Base-by-base conservation (phyloP, 1,284 basidiomycete species). In the Ustilago cynodontis region DNA sequence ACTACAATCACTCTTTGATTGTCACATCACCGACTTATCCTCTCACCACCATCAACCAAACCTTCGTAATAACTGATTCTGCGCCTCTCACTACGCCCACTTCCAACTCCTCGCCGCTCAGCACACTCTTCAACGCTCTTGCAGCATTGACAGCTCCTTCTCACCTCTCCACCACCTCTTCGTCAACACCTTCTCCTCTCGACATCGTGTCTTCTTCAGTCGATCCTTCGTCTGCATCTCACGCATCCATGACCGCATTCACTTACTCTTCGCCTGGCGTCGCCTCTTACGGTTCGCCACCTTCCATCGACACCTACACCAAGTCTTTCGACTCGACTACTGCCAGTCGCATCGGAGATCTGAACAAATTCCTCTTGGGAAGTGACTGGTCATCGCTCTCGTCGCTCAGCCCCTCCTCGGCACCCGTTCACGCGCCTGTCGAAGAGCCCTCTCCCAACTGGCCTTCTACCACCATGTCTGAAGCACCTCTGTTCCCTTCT, bases 341-440 rank as follows among this genome's bases (percentile, higher is more conserved):
- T 16, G 33, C 53, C 22, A 56, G 66, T 33, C 72, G 59, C 45
- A 63, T 75, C 53, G 72, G 49, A 56, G 65, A 73, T 35, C 65
- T 74, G 3, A 66, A 74, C 24, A 76, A 65, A n/a, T 76, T 76
- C 47, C 47, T 76, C 6, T 58, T 68, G 1, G 73, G 58, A 28
- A 71, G 68, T 31, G 73, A 76, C 65, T 76, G 73, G 73, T 71
- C 68, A 5, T 56, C 73, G 20, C 68, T 76, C 22, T 67, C 73
- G 18, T 71, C 67, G 1, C 68, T 76, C 35, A 65, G 57, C 45
- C 73, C 64, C 26, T 22, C 73, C 31, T 22, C 54, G 22, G 52
- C 58, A 5, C 43, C 64, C 8, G 22, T 60, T 8, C 47, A 24
- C 28, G 41, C 65, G 8, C 49, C 65, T n/a, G 54, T 33, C 47